Conservation (phyloP, 192 early-diverging fungal species). For the Jimgerdemannia lactiflua region DNA sequence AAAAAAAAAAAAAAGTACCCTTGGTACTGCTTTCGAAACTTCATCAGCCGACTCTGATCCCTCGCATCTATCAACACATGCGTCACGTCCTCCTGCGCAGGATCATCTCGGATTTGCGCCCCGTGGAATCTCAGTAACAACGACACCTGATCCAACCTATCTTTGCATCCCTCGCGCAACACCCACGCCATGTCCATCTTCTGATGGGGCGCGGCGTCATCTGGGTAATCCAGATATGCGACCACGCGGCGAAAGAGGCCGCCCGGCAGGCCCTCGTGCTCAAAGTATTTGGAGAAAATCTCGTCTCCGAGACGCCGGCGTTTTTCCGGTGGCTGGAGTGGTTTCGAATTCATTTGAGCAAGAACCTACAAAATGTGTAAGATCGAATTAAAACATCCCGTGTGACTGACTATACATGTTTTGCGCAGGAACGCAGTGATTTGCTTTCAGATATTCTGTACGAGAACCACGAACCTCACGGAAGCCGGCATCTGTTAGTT, state of each 20-base stretch:
- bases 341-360: background rate
- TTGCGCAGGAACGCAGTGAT: background rate
- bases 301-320: slow-evolving; percentile 3
- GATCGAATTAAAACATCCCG: too few relatives aligned
- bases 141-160: slow-evolving; percentile 1
- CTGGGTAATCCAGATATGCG: slow-evolving; percentile 5
- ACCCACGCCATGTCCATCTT: background rate
- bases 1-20: slow-evolving; percentile 2
- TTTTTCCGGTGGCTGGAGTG: background rate
- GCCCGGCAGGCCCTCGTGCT: slow-evolving; percentile 6
- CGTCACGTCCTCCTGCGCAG: slow-evolving; percentile 3
- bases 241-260: slow-evolving; percentile 2
- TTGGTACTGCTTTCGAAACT: background rate
- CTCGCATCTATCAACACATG: slow-evolving; percentile 16
- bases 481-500: slow-evolving; percentile 43
- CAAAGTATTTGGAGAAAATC: slow-evolving; percentile 14
- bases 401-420: background rate
- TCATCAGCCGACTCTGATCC: background rate
- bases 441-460: too few relatives aligned
- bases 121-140: slow-evolving; percentile 4
- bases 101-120: background rate
- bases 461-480: slow-evolving; percentile 46
- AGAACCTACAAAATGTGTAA: background rate
- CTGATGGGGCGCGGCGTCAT: background rate
- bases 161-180: slow-evolving; percentile 1